Evolutionary conservation across 352 stramenopile species (phyloP).

Genomic region (Phytopythium sindhum): DNA sequence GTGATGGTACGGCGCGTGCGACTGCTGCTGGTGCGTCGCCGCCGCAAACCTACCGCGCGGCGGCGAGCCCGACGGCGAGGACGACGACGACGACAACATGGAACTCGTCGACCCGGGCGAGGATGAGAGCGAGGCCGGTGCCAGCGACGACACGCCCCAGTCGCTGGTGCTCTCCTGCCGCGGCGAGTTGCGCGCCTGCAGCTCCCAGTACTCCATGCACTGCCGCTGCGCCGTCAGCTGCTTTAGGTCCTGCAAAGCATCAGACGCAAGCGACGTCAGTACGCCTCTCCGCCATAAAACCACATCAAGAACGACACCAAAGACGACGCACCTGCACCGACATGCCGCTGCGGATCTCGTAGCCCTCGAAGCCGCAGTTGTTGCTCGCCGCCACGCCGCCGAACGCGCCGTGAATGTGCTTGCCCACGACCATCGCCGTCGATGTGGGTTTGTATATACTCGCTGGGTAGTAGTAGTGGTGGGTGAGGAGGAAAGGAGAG

Average conservation of each 20-base stretch:
- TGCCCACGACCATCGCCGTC: conserved; percentile 34
- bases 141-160: conserved; percentile 7
- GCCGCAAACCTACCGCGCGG: neutral
- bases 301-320: neutral
- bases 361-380: conserved; percentile 32
- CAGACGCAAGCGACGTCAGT: conserved; percentile 5
- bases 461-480: neutral
- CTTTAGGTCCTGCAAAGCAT: conserved; percentile 56
- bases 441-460: neutral
- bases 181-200: conserved; percentile 46
- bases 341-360: conserved; percentile 82
- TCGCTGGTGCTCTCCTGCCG: conserved; percentile 28
- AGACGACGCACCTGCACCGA: conserved; percentile 53
- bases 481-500: too few relatives aligned
- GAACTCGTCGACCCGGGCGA: conserved; percentile 9
- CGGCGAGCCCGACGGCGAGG: conserved; percentile 15
- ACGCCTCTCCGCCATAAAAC: neutral
- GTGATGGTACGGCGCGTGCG: neutral
- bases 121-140: conserved; percentile 18
- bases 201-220: conserved; percentile 63
- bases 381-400: conserved; percentile 5
- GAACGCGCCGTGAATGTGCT: conserved; percentile 23
- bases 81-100: conserved; percentile 13
- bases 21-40: neutral
- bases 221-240: conserved; percentile 71